A percentile compares a stretch with the other conserved stretches of the same genome.
Evolutionary conservation across 2,329 filamentous ascomycete genomes (phyloP).

Genomic region (Reticulascus tulasneorum): DNA sequence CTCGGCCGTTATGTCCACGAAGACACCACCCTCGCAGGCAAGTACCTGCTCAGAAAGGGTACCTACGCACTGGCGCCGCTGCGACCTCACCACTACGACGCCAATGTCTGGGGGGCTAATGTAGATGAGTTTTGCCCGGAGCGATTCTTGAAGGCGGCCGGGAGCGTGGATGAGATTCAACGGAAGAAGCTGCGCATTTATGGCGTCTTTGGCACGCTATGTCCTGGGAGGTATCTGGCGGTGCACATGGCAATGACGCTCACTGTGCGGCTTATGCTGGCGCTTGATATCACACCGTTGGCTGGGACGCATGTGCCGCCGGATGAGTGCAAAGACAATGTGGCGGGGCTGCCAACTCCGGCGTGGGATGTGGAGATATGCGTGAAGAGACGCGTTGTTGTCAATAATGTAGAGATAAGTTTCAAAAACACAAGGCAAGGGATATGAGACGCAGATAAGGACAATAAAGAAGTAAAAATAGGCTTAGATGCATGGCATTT

Average conservation of each 20-base stretch:
- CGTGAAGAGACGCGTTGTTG: neutral
- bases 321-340: neutral
- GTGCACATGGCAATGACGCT: conserved; percentile 6
- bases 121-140: neutral
- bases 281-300: neutral
- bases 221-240: conserved; percentile 11
- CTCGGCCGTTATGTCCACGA: conserved; percentile 7
- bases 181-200: conserved; percentile 8
- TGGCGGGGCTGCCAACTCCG: neutral
- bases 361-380: neutral
- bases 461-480: too few relatives aligned
- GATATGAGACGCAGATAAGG: too few relatives aligned
- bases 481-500: too few relatives aligned
- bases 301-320: neutral
- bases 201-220: conserved; percentile 9
- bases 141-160: conserved; percentile 3
- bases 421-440: too few relatives aligned
- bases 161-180: conserved; percentile 1
- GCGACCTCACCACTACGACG: conserved; percentile 6
- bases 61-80: conserved; percentile 8
- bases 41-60: conserved; percentile 4
- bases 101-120: conserved; percentile 1
- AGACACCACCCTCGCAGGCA: conserved; percentile 4
- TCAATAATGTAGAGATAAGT: too few relatives aligned
- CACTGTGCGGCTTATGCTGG: neutral